Conservation (phyloP, 1,284 basidiomycete species). For the Pseudozyma pruni region DNA sequence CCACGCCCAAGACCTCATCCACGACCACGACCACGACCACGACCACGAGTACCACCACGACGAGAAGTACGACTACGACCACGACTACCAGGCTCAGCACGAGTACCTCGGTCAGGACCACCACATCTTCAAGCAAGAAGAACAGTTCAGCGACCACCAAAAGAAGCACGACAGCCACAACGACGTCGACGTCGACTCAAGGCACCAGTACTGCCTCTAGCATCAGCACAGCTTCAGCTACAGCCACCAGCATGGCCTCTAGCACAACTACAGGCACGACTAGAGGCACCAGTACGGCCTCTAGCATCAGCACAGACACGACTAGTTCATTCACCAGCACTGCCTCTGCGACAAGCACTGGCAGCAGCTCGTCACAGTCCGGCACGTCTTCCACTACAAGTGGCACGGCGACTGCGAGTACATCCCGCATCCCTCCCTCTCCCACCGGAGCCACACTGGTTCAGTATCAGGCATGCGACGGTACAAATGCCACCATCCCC, state of each 20-base stretch:
- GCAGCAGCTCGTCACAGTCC: too few species aligned
- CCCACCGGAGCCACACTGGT: conserved; percentile 25
- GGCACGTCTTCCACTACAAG: too few species aligned
- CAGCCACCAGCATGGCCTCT: background rate
- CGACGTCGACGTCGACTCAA: background rate
- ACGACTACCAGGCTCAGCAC: background rate
- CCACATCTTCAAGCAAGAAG: background rate
- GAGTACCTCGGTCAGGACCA: background rate
- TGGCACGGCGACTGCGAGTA: background rate
- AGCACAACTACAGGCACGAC: background rate
- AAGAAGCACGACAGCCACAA: background rate
- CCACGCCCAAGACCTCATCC: background rate
- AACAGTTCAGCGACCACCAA: background rate
- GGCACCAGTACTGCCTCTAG: background rate
- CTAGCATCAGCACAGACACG: too few species aligned
- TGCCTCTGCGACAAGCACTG: too few species aligned
- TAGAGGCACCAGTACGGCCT: too few species aligned
- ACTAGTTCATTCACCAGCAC: too few species aligned
- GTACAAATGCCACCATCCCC: conserved; percentile 18
- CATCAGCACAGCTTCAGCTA: background rate
- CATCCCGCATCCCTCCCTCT: conserved; percentile 4
- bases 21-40: background rate
- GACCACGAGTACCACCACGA: background rate
- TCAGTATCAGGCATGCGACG: conserved; percentile 27
- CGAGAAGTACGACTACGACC: background rate